Percentiles rank a stretch among this genome's conserved stretches.
These are phyloP conservation scores for Phytophthora quininea DNA, from an alignment of 352 stramenopile genomes.

Conservation along the genomic window DNA sequence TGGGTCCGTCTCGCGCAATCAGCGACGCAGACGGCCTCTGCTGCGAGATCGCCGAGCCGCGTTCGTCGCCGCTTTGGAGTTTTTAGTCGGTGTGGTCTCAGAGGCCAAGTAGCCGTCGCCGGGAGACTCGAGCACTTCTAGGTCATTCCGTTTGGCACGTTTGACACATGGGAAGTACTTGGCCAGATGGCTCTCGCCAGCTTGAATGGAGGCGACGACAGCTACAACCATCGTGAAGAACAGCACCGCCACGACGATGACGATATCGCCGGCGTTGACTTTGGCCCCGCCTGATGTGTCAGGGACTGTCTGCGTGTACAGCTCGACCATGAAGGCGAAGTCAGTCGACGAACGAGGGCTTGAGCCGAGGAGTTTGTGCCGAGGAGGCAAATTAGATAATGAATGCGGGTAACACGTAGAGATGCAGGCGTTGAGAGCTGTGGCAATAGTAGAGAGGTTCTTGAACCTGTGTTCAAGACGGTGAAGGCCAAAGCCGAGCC, in stretches of 20 bases:
- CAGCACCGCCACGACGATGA: constrained; percentile 41
- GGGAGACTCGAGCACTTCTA: constrained; percentile 19
- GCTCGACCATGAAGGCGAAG: constrained; percentile 29
- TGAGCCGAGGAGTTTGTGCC: constrained; percentile 4
- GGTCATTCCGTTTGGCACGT: constrained; percentile 18
- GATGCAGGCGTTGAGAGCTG: not conserved
- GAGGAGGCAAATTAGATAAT: constrained; percentile 31
- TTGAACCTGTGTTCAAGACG: too few species aligned
- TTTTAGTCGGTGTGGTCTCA: constrained; percentile 39
- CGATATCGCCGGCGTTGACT: constrained; percentile 39
- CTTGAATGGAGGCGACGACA: constrained; percentile 43
- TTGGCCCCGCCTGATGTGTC: constrained; percentile 36
- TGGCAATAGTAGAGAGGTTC: constrained; percentile 19
- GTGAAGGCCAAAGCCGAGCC: constrained; percentile 16
- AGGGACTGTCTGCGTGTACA: constrained; percentile 37
- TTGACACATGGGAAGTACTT: constrained; percentile 47
- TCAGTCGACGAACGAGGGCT: not conserved
- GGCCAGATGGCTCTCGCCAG: constrained; percentile 37
- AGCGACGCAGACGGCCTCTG: constrained; percentile 34
- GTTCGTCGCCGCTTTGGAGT: constrained; percentile 30
- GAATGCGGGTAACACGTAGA: not conserved
- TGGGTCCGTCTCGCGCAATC: constrained; percentile 33
- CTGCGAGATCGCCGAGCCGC: constrained; percentile 30
- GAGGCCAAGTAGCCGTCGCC: constrained; percentile 34
- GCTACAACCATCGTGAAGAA: constrained; percentile 44